Percentiles rank a stretch among this genome's conserved stretches.
Conservation (phyloP, 2,329 filamentous ascomycete genomes). For the Aspergillus fructus region DNA sequence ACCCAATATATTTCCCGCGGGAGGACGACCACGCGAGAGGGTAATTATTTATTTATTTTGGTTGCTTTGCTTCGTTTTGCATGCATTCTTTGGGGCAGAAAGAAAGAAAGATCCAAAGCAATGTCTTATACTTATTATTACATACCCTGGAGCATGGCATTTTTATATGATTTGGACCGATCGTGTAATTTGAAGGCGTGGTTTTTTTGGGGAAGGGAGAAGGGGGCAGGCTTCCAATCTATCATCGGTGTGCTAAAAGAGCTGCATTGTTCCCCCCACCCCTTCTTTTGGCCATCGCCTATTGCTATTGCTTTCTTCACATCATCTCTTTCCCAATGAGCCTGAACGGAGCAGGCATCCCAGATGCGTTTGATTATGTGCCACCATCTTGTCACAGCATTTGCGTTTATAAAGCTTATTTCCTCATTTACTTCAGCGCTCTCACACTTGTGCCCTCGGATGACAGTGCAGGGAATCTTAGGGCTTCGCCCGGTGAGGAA, state of each 20-base stretch:
- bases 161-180: conserved; percentile 9
- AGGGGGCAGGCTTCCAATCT: not conserved
- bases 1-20: not conserved
- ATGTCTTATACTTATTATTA: not conserved
- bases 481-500: not conserved
- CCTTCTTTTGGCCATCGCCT: not conserved
- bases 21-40: not conserved
- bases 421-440: conserved; percentile 17
- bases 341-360: not conserved
- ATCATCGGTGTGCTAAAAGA: conserved; percentile 1
- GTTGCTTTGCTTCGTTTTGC: not conserved
- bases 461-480: conserved; percentile 7
- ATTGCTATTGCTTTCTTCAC: not conserved
- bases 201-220: not conserved
- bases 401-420: conserved; percentile 10
- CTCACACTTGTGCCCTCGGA: conserved; percentile 22
- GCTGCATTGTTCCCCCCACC: not conserved
- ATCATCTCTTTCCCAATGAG: not conserved
- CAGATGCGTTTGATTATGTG: conserved; percentile 4
- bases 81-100: conserved; percentile 2
- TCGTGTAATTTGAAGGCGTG: conserved; percentile 14
- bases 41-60: not conserved
- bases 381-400: not conserved
- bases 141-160: conserved; percentile 7
- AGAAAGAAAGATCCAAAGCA: not conserved